Evolutionary conservation across 2,329 filamentous ascomycete genomes (phyloP).

Genomic region (Monilinia aucupariae): DNA sequence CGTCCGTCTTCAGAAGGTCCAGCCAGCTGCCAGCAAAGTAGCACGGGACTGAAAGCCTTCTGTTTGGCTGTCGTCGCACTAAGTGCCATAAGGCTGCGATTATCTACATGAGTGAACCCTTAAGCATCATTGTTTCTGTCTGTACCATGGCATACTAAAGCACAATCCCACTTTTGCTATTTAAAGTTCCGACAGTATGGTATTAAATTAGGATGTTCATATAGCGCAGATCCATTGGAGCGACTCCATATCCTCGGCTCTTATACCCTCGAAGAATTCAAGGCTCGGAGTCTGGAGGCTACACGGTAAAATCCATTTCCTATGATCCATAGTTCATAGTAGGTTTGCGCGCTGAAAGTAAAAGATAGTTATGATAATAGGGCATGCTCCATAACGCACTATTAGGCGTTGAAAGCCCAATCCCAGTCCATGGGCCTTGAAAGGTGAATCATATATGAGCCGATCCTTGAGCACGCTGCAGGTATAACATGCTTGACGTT

Average conservation of each 20-base stretch:
- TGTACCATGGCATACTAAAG: neutral
- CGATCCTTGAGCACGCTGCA: neutral
- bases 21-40: neutral
- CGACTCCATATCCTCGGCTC: neutral
- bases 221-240: conserved; percentile 4
- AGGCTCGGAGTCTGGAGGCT: neutral
- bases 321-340: neutral
- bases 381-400: no score
- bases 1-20: conserved; percentile 3
- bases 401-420: no score
- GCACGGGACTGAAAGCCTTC: conserved; percentile 4
- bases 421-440: neutral
- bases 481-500: neutral
- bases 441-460: neutral
- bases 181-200: neutral
- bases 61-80: conserved; percentile 3
- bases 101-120: neutral
- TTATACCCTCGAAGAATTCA: neutral
- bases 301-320: conserved; percentile 5
- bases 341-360: no score
- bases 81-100: conserved; percentile 4
- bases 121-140: neutral
- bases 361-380: no score
- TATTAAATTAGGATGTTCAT: neutral
- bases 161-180: conserved; percentile 6